These are phyloP conservation scores for Furcasterigmium furcatum DNA, from an alignment of 2,329 filamentous ascomycete species.

Conservation along the genomic window DNA sequence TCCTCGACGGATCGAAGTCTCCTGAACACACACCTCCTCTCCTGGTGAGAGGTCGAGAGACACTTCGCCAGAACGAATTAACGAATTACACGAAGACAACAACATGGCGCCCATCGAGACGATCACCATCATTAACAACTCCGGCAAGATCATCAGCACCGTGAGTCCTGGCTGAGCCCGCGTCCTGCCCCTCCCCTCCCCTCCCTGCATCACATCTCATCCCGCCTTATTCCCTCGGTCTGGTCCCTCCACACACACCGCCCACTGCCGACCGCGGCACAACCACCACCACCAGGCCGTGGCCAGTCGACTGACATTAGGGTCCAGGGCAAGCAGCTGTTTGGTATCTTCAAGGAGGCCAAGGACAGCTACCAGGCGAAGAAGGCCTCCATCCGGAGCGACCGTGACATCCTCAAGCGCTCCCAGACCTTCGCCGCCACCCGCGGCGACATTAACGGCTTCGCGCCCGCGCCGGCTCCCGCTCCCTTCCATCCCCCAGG, in stretches of 20 bases:
- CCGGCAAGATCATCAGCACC: constrained; percentile 86
- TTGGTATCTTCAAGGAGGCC: constrained; percentile 89
- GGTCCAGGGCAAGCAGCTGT: constrained; percentile 77
- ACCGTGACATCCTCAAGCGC: constrained; percentile 53
- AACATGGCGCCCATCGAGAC: constrained; percentile 59
- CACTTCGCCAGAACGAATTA: too few species aligned
- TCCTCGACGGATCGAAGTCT: constrained; percentile 1
- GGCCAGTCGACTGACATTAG: constrained; percentile 8
- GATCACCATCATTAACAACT: constrained; percentile 85
- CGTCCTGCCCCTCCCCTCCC: not conserved
- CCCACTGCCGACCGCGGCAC: constrained; percentile 7
- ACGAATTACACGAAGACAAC: too few species aligned
- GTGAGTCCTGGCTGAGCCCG: too few species aligned
- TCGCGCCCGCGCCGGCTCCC: constrained; percentile 12
- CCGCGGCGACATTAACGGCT: constrained; percentile 15
- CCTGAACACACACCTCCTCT: not conserved
- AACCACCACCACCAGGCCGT: not conserved
- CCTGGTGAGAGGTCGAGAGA: constrained; percentile 5
- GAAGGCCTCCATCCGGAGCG: constrained; percentile 75
- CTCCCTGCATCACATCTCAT: constrained; percentile 1
- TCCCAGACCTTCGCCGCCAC: constrained; percentile 52
- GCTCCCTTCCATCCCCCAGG: not conserved
- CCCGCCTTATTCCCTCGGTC: too few species aligned
- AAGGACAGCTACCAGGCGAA: constrained; percentile 84
- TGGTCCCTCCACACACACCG: constrained; percentile 5